Evolutionary conservation across 2,329 filamentous ascomycete species (phyloP).

Genomic region (Canariomyces notabilis): DNA sequence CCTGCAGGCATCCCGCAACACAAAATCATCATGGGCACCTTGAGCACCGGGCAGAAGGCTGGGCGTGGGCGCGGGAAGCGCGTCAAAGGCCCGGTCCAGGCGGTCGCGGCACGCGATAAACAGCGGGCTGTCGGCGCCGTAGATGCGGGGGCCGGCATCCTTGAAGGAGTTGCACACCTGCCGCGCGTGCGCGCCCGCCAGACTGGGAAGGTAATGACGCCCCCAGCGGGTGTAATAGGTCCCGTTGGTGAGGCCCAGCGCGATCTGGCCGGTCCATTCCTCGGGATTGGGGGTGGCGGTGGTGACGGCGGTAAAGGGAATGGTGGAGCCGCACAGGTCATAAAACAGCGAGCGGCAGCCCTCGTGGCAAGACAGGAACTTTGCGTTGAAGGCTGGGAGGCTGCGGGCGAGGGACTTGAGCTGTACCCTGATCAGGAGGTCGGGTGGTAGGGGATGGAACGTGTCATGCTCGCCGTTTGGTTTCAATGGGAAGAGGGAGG

Average conservation of each 20-base stretch:
- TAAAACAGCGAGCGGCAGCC: conserved; percentile 43
- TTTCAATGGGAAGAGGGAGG: conserved; percentile 38
- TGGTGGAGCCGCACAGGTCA: conserved; percentile 40
- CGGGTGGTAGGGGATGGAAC: not conserved
- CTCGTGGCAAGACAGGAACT: conserved; percentile 29
- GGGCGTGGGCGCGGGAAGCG: conserved; percentile 40
- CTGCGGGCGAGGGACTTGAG: conserved; percentile 23
- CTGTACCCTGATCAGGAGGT: conserved; percentile 5
- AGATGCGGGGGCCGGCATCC: conserved; percentile 52
- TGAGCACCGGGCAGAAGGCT: conserved; percentile 25
- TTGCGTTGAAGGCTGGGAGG: conserved; percentile 32
- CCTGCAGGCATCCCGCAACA: no score
- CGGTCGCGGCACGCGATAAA: conserved; percentile 46
- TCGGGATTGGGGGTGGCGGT: not conserved
- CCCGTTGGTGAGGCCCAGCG: conserved; percentile 38
- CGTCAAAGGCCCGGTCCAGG: conserved; percentile 47
- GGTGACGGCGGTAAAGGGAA: no score
- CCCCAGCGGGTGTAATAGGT: conserved; percentile 49
- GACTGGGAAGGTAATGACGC: conserved; percentile 51
- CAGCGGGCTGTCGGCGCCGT: conserved; percentile 45
- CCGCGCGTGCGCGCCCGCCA: conserved; percentile 50
- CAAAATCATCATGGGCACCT: no score
- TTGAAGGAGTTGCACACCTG: conserved; percentile 60
- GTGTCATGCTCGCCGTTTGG: conserved; percentile 34
- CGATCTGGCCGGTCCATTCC: conserved; percentile 42